Evolutionary conservation across 75 land plant genomes (phyloP), one percentile per base, ranked within the genome.

Genomic region (Gnetum montanum): DNA sequence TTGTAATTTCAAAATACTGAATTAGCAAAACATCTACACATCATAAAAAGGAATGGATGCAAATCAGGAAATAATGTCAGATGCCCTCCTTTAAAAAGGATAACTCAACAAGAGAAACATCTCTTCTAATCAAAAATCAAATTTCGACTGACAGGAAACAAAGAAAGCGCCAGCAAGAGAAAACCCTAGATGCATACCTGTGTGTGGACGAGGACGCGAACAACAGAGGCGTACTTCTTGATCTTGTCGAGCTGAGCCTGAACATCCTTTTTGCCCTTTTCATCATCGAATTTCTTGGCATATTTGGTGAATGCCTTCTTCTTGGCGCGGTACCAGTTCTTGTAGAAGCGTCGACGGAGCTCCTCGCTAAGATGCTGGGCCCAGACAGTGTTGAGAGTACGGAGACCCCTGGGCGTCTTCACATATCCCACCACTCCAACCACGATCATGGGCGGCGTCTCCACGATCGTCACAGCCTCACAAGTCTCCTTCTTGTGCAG

Each of bases 181-280:
- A n/a, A n/a, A n/a, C n/a, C n/a, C n/a, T n/a, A n/a, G n/a, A 1
- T 11, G 7, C 15, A 8, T 34, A 61, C 63, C 69, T 66, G 67
- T 4, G 69, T 66, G 67, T 68, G 59, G 13, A 59, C 70, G 3
- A 69, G 60, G 34, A 78, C 77, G 20, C 81, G 71, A n/a, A 78
- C 40, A 44, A 78, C 77, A 31, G 60, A 45, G 4, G 61, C 63
- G 54, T 76, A 76, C 59, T 76, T 76, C 67, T 76, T 76, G 66
- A 76, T 70, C 43, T 75, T 59, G 51, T 76, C 79, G 10, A 76
- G 68, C 46, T 76, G 61, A n/a, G 71, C 18, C 43, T 70, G 49
- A 6, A 84, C 77, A 26, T 77, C 85, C 73, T 81, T 84, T 61
- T 81, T 81, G 12, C 94, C 94, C 16, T 78, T 89, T 12, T 84